Conservation (phyloP, 805 yeast genomes). For the Lachancea kluyveri region DNA sequence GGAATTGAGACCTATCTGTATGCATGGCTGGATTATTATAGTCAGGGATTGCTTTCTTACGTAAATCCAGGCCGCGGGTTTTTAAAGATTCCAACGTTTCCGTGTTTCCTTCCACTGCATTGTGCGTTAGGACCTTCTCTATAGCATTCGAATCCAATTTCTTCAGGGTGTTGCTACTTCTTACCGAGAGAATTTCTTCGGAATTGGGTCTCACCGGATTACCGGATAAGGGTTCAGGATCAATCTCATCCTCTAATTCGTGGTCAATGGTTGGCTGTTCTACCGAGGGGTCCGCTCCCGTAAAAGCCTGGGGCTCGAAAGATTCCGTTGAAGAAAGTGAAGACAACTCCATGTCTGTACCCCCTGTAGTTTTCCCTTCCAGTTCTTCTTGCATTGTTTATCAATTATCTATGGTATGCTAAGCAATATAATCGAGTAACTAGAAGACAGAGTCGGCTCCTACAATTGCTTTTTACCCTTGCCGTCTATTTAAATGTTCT, state of each 20-base stretch:
- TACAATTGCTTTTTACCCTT: no score
- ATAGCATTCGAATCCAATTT: conserved; percentile 14
- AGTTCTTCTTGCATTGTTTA: no score
- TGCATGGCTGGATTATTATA: conserved; percentile 17
- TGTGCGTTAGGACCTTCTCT: conserved; percentile 20
- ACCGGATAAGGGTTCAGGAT: conserved; percentile 6
- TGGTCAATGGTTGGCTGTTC: not conserved
- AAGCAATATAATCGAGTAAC: no score
- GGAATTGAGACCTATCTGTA: conserved; percentile 36
- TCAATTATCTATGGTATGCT: no score
- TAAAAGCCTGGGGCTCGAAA: conserved; percentile 7
- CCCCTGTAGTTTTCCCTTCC: no score
- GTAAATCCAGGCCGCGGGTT: conserved; percentile 12
- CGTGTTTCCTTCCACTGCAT: conserved; percentile 17
- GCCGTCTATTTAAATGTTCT: no score
- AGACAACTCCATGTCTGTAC: conserved; percentile 8
- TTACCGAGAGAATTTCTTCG: conserved; percentile 1
- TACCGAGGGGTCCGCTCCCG: conserved; percentile 3
- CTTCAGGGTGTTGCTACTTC: conserved; percentile 14
- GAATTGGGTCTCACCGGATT: not conserved
- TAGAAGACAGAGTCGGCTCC: no score
- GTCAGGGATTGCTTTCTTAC: conserved; percentile 15
- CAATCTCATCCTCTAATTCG: not conserved
- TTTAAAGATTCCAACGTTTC: conserved; percentile 22
- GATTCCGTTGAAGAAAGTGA: conserved; percentile 7